Percentiles rank a stretch among this genome's conserved stretches.
phyloP scores from a whole-genome alignment of 2,329 filamentous ascomycete species.

The Raffaelea arxii region DNA sequence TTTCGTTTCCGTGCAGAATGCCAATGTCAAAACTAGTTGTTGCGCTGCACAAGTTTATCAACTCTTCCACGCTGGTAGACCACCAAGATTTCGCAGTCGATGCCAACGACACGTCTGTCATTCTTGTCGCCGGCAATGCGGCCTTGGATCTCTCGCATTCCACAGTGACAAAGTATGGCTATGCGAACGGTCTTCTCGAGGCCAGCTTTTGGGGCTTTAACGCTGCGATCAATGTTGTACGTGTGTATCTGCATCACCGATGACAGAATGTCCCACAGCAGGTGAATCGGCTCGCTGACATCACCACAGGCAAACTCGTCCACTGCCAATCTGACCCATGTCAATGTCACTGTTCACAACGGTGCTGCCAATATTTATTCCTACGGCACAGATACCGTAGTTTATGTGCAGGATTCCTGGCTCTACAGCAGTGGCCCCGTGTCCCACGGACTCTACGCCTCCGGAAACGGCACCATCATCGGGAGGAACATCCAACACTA shows the following conservation, averaged over 20 bases:
- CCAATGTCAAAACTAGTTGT: not conserved
- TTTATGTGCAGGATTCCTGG: slow-evolving; percentile 1
- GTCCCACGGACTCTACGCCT: slow-evolving; percentile 7
- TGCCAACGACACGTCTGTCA: slow-evolving; percentile 6
- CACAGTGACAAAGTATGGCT: slow-evolving; percentile 5
- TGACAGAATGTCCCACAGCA: too few species aligned
- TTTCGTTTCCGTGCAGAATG: not conserved
- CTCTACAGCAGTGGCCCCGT: slow-evolving; percentile 9
- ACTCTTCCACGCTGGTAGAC: not conserved
- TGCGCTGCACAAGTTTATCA: not conserved
- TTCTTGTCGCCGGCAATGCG: not conserved
- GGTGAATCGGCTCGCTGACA: too few species aligned
- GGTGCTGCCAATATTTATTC: slow-evolving; percentile 7
- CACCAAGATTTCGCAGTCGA: not conserved
- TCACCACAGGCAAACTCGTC: slow-evolving; percentile 8
- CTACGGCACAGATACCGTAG: slow-evolving; percentile 5
- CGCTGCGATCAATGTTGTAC: slow-evolving; percentile 7
- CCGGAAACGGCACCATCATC: slow-evolving; percentile 8
- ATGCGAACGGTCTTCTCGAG: slow-evolving; percentile 1
- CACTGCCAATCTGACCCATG: not conserved
- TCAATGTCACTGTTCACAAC: slow-evolving; percentile 7
- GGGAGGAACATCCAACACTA: slow-evolving; percentile 5
- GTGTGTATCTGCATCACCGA: too few species aligned
- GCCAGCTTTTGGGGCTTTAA: slow-evolving; percentile 9
- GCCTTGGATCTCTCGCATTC: not conserved